Percentiles rank a stretch among this genome's conserved stretches.
Conservation (phyloP, 345 rosid genomes). For the Isatis tinctoria region DNA sequence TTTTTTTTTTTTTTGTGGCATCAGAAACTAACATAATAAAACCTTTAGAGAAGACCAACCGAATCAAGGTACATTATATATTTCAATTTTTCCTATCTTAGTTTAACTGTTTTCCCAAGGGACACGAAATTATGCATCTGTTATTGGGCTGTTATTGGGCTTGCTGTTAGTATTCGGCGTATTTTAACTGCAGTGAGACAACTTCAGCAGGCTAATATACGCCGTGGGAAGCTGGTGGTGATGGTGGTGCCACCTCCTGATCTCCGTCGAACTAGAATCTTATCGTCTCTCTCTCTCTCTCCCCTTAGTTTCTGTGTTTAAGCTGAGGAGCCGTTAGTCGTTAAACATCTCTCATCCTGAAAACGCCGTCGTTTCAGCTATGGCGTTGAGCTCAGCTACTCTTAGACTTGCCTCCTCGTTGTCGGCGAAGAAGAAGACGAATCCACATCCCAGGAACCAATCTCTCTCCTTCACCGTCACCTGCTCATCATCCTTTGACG, state of each 20-base stretch:
- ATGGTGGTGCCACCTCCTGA: slow-evolving; percentile 19
- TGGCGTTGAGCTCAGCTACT: slow-evolving; percentile 37
- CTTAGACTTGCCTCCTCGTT: slow-evolving; percentile 27
- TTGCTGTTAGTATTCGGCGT: not conserved
- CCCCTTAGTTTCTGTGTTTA: slow-evolving; percentile 9
- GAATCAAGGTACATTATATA: not conserved
- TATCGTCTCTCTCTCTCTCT: slow-evolving; percentile 10
- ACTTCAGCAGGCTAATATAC: slow-evolving; percentile 17
- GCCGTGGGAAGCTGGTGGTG: slow-evolving; percentile 20
- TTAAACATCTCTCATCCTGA: not conserved
- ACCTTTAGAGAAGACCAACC: not conserved
- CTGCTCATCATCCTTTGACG: slow-evolving; percentile 29
- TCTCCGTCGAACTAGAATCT: slow-evolving; percentile 19
- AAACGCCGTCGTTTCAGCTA: slow-evolving; percentile 31
- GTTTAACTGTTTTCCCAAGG: slow-evolving; percentile 9
- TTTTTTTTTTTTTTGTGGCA: not conserved
- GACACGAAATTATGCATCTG: not conserved
- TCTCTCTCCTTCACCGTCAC: slow-evolving; percentile 10
- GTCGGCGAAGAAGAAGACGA: slow-evolving; percentile 29
- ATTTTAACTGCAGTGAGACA: slow-evolving; percentile 1
- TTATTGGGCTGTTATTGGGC: slow-evolving; percentile 26
- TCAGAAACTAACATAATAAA: not conserved
- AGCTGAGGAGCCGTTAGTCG: slow-evolving; percentile 20
- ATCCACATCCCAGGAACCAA: slow-evolving; percentile 19
- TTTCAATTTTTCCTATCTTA: too few species aligned